Evolutionary conservation across 306 rosid genomes (phyloP).

Genomic region (Quercus wislizeni): DNA sequence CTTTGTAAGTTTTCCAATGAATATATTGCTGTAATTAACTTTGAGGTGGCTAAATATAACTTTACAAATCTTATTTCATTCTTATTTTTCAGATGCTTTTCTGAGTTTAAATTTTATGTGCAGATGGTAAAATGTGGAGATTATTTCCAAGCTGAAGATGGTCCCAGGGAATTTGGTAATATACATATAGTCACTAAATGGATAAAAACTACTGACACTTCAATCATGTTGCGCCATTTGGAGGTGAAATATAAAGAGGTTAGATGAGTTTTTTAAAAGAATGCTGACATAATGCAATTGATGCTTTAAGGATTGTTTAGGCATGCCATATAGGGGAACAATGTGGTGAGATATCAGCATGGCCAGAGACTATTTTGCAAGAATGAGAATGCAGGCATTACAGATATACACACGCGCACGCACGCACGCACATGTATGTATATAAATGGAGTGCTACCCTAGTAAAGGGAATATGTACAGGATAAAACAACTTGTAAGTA

Average conservation of each 20-base stretch:
- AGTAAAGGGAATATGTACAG: too few relatives aligned
- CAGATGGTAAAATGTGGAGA: slow-evolving; percentile 84
- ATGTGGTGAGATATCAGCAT: not conserved
- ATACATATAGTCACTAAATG: slow-evolving; percentile 63
- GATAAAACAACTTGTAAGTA: too few relatives aligned
- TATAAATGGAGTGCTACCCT: too few relatives aligned
- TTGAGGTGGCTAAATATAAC: not conserved
- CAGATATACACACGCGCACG: too few relatives aligned
- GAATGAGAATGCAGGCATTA: not conserved
- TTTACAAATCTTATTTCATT: not conserved
- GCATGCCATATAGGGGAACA: not conserved
- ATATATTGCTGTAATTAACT: not conserved
- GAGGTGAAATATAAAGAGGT: slow-evolving; percentile 77
- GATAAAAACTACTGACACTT: slow-evolving; percentile 55
- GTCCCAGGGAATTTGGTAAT: slow-evolving; percentile 86
- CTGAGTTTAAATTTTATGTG: not conserved
- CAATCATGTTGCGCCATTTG: slow-evolving; percentile 64
- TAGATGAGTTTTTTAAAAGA: slow-evolving; percentile 13
- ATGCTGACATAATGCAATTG: not conserved
- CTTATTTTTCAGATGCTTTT: not conserved
- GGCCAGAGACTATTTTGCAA: not conserved
- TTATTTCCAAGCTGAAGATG: slow-evolving; percentile 87
- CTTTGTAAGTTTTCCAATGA: not conserved
- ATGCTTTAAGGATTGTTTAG: not conserved
- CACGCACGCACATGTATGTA: not conserved